Conservation (phyloP, 2,329 filamentous ascomycete species). For the Neocatenulostroma microsporum region DNA sequence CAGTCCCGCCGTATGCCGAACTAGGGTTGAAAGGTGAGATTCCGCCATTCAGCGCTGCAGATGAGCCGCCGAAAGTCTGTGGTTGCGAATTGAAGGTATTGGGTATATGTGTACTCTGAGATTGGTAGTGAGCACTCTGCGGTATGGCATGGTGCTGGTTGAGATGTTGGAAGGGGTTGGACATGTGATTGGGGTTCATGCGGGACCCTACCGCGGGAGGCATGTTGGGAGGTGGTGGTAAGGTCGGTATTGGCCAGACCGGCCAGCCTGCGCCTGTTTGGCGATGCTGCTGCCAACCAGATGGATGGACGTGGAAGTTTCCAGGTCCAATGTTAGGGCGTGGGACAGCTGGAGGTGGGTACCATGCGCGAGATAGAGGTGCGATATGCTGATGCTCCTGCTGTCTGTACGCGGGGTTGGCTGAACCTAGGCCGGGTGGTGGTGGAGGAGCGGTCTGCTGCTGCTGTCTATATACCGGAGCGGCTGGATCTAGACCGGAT, state of each 20-base stretch:
- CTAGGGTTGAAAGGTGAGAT: slow-evolving; percentile 30
- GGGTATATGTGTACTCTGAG: slow-evolving; percentile 21
- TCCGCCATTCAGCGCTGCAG: slow-evolving; percentile 34
- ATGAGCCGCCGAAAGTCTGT: slow-evolving; percentile 23
- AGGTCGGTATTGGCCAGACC: neutral
- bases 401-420: too few species aligned
- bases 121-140: slow-evolving; percentile 22
- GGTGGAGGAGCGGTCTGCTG: too few species aligned
- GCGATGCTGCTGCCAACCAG: too few species aligned
- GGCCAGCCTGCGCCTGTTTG: neutral
- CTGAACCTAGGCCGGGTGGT: too few species aligned
- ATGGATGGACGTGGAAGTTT: too few species aligned
- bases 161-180: slow-evolving; percentile 52
- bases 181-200: slow-evolving; percentile 52
- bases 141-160: slow-evolving; percentile 37
- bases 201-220: slow-evolving; percentile 49
- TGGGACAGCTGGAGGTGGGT: too few species aligned
- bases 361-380: too few species aligned
- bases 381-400: too few species aligned
- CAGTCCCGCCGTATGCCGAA: slow-evolving; percentile 22
- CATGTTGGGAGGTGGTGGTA: slow-evolving; percentile 35
- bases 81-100: slow-evolving; percentile 36
- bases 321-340: too few species aligned
- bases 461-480: too few species aligned
- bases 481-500: too few species aligned